These are phyloP conservation scores for Trametes meyenii DNA, from an alignment of 768 basidiomycete genomes.

Conservation along the genomic window DNA sequence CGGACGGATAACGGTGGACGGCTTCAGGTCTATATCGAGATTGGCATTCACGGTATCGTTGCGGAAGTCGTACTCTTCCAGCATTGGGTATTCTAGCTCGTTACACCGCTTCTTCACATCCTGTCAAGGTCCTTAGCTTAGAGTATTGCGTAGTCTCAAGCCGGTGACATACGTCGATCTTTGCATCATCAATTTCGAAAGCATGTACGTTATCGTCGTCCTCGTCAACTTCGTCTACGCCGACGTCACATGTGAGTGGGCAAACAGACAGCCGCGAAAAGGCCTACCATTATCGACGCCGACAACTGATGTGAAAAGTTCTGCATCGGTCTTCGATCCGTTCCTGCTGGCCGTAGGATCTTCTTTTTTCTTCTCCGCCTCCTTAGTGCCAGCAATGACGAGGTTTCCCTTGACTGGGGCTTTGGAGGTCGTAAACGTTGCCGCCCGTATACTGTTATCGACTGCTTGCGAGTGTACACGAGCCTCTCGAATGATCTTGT, in stretches of 20 bases:
- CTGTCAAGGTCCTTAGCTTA: conserved; percentile 41
- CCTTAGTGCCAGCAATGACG: conserved; percentile 84
- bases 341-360: conserved; percentile 44
- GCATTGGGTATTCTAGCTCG: conserved; percentile 95
- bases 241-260: conserved; percentile 9
- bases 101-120: conserved; percentile 97
- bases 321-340: conserved; percentile 56
- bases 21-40: conserved; percentile 97
- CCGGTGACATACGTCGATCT: conserved; percentile 74
- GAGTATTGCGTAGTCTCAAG: neutral
- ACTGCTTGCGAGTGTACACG: conserved; percentile 69
- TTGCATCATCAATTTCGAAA: conserved; percentile 92
- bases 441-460: conserved; percentile 77
- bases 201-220: conserved; percentile 98
- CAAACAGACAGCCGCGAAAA: neutral
- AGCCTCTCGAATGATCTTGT: conserved; percentile 81
- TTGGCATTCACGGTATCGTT: conserved; percentile 97
- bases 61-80: conserved; percentile 99
- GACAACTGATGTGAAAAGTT: conserved; percentile 94
- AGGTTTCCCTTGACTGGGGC: conserved; percentile 83
- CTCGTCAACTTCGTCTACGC: conserved; percentile 90
- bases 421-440: conserved; percentile 78
- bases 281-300: conserved; percentile 84
- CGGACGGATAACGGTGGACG: conserved; percentile 94
- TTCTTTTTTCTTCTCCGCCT: conserved; percentile 71